Evolutionary conservation across 441 rosid genomes (phyloP), one percentile per base, ranked within the genome.

Genomic region (Aquilaria agallochum): DNA sequence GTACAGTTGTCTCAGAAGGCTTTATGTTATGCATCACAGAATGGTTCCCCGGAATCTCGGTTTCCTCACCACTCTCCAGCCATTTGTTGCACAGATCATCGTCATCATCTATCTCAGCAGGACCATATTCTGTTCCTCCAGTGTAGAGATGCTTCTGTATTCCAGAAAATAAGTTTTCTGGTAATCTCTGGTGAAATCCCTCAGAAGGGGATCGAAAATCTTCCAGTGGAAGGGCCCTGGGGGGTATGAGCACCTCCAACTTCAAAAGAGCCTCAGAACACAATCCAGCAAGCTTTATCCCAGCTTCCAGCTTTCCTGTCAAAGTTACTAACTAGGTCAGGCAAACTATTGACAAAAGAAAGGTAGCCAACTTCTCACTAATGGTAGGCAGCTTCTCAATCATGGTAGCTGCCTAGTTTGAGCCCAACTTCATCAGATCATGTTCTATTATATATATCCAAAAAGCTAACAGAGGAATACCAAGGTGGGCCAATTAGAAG

Each of bases 191-290:
- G 64, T 72, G 52, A 66, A 60, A 63, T 51, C 69, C 76, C 55
- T 60, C 69, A 20, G 50, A 48, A 51, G 76, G 64, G 59, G 91
- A 47, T 4, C 76, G 72, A 33, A 73, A 74, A 72, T 78, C 79
- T 30, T 71, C 76, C 50, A 83, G 58, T 5, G 96, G 89, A 65
- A 83, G 87, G 48, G 76, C 84, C 72, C 97, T 76, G 1, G 97
- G 97, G 78, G 89, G 98, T 58, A 92, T 81, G 65, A 92, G 83
- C 62, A 83, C 89, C 78, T 88, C 99, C 78, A 89, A 76, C 55
- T 86, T 76, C 67, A 83, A 69, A 64, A 92, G 77, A 40, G 99
- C 96, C 49, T 77, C 67, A 31, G 83, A 83, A 68, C 99, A 95
- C 62, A 86, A 81, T 58, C 75, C 86, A 3, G 86, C 73, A 58